Evolutionary conservation across 352 stramenopile species (phyloP), one percentile per base, ranked within the genome.

Genomic region (Phytophthora chlamydospora): DNA sequence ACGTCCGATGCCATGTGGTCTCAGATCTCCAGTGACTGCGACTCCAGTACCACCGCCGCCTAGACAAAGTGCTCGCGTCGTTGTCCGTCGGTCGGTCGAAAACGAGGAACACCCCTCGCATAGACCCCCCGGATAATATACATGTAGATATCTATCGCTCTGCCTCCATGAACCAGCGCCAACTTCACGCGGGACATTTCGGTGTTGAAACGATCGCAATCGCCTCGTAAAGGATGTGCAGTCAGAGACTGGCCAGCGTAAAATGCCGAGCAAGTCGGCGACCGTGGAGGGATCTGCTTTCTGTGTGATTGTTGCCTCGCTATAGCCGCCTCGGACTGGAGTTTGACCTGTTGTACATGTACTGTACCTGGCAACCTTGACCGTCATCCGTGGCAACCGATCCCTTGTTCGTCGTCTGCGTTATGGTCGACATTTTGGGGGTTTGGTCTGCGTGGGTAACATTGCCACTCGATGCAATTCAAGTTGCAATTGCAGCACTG

Each of bases 1-100:
- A 70, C 69, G 13, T 80, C 78, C 9, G 81, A 91, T 47, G 67
- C 76, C 38, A 85, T 91, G 53, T 91, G 81, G 81, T 86, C 68
- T 19, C 62, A 89, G 51, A 84, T 89, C 47, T 87, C 76, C 9
- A 79, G 62, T 4, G 80, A 90, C 43, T 58, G 79, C 45, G 35
- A 61, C 13, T 53, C 33, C 11, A 35, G 39, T 21, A 43, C 33
- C 17, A 50, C 44, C 17, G n/a, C 35, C 8, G 35, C 35, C 12
- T 41, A 41, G 21, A 24, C 21, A 3, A n/a, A n/a, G n/a, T n/a
- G n/a, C n/a, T n/a, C n/a, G n/a, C n/a, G n/a, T n/a, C n/a, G n/a
- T n/a, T n/a, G n/a, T n/a, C n/a, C n/a, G n/a, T n/a, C n/a, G n/a
- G n/a, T n/a, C n/a, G n/a, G n/a, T n/a, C n/a, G n/a, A n/a, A n/a